A percentile compares a stretch with the other conserved stretches of the same genome.
Evolutionary conservation across 768 basidiomycete genomes (phyloP).

Genomic region (Cyathus striatus): DNA sequence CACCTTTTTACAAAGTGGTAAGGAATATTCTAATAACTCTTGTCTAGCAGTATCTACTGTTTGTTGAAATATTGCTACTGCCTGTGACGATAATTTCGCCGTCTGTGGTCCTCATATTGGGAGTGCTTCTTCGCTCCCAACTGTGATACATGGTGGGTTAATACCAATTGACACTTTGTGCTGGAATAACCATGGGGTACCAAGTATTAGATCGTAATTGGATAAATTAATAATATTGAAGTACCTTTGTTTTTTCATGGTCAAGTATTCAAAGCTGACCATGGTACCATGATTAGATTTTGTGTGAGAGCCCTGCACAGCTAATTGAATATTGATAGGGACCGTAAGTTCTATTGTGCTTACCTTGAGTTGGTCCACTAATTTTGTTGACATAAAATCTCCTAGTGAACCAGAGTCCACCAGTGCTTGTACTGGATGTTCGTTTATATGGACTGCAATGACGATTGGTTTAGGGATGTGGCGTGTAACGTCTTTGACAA

Average conservation of each 20-base stretch:
- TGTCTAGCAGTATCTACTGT: constrained; percentile 11
- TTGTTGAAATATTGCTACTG: constrained; percentile 7
- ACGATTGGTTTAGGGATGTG: constrained; percentile 26
- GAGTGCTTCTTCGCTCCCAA: constrained; percentile 14
- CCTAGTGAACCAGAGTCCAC: constrained; percentile 32
- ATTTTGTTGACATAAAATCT: constrained; percentile 32
- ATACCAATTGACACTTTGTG: constrained; percentile 19
- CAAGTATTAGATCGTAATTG: constrained; percentile 34
- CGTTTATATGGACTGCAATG: constrained; percentile 24
- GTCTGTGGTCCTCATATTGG: constrained; percentile 11
- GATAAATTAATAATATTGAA: constrained; percentile 37
- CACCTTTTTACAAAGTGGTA: constrained; percentile 13
- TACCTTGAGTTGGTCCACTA: constrained; percentile 31
- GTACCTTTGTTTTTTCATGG: constrained; percentile 18
- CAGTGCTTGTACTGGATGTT: constrained; percentile 23
- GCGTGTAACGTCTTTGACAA: constrained; percentile 10
- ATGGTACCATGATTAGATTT: constrained; percentile 23
- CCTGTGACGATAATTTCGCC: constrained; percentile 4
- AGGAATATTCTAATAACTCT: constrained; percentile 15
- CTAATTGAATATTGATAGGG: constrained; percentile 31
- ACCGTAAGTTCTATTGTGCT: constrained; percentile 14
- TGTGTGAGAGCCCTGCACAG: constrained; percentile 33
- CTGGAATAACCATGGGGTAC: constrained; percentile 33
- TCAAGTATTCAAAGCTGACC: constrained; percentile 25
- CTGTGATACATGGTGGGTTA: constrained; percentile 17